Base-by-base conservation (phyloP, 495 filamentous ascomycete species). In the Ramalina peruviana region DNA sequence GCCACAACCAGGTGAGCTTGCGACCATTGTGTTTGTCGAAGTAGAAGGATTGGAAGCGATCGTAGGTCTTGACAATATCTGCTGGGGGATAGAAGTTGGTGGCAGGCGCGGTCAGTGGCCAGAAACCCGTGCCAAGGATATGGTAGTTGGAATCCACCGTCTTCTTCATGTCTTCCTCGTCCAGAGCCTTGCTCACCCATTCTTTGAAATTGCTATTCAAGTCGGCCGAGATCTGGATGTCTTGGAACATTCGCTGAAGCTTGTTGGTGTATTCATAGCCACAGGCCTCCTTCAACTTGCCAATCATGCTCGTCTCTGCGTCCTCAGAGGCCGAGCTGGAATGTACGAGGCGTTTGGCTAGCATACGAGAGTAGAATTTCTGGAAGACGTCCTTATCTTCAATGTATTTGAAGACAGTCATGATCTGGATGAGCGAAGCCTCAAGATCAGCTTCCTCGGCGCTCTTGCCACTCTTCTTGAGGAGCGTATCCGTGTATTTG, bases 321-420 rank as follows among this genome's bases (percentile, higher is more conserved):
- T 99, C 93, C 57, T 94, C 88, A 13, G 90, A 95, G 2, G 90
- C 89, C 1, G 92, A 95, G 59, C 80, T 94, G 65, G 81, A 83
- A 62, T 96, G 88, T 7, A 99, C 93, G 48, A 99, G 69, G 51
- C 92, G 86, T 64, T 94, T 88, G 43, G 92, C 93, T 54, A 99
- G 70, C 82, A 89, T 92, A 44, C 90, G 85, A 9, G 93, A 93
- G 67, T 99, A 99, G 67, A 96, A 97, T 64, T 96, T 97, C 66
- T 97, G 93, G 74, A 97, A 99, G 6, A 99, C 92, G 64, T 99
- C 92, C 69, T 97, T 97, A 68, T 99, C 92, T 60, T 99, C 93
- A 56, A 99, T 96, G 69, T 97, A 99, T 67, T 99, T 99, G 79
- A 99, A 99, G 36, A 97, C 87, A 2, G 88, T 95, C 92, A 99